These are phyloP conservation scores for Suhomyces tanzawaensis DNA, from an alignment of 805 yeast species.

Conservation along the genomic window DNA sequence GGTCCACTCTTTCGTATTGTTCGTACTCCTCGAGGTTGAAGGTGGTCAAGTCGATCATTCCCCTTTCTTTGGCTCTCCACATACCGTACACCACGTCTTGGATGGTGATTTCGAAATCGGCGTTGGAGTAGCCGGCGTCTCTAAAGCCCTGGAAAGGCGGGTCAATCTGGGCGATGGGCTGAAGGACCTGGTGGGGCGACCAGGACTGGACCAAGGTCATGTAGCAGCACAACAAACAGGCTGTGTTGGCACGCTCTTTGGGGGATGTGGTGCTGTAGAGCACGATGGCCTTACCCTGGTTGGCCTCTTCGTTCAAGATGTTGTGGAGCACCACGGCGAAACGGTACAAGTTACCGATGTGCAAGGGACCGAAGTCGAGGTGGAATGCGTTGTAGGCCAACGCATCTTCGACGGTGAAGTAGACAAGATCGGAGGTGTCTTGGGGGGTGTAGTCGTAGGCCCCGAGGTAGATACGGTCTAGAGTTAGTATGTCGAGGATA, in stretches of 20 bases:
- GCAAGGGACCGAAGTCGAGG: constrained; percentile 94
- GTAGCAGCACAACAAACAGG: constrained; percentile 89
- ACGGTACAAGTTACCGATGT: constrained; percentile 87
- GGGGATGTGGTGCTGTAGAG: constrained; percentile 83
- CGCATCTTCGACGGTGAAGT: constrained; percentile 89
- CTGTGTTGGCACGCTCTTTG: constrained; percentile 86
- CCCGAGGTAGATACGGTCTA: constrained; percentile 78
- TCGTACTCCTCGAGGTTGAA: constrained; percentile 94
- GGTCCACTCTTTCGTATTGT: constrained; percentile 91
- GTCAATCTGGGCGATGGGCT: constrained; percentile 86
- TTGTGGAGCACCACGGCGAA: constrained; percentile 95
- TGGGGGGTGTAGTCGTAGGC: constrained; percentile 79
- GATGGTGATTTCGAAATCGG: constrained; percentile 89
- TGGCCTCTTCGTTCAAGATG: constrained; percentile 78
- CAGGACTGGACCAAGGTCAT: constrained; percentile 94
- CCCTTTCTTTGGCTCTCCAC: constrained; percentile 96
- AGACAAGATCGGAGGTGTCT: constrained; percentile 72
- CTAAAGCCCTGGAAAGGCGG: constrained; percentile 95
- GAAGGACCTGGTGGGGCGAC: constrained; percentile 97
- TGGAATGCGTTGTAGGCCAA: constrained; percentile 94
- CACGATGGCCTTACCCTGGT: constrained; percentile 85
- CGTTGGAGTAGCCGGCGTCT: constrained; percentile 96
- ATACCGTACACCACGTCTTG: constrained; percentile 95
- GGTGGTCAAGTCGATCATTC: constrained; percentile 78
- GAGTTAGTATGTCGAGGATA: constrained; percentile 6